Conservation (phyloP, 768 basidiomycete species). For the Agaricus sinodeliciosus region DNA sequence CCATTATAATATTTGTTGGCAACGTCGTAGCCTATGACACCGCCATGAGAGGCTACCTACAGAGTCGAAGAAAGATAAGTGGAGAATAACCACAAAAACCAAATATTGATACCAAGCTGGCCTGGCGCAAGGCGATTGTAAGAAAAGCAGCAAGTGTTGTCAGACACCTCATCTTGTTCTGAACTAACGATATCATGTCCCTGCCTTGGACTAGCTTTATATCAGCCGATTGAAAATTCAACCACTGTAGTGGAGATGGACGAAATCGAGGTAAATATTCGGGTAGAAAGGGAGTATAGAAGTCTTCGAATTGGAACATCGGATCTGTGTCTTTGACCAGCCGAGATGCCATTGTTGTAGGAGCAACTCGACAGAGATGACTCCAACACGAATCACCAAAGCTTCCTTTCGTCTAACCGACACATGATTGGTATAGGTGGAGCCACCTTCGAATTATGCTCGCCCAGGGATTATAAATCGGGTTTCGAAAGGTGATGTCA, state of each 20-base stretch:
- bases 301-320: no score
- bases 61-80: slow-evolving; percentile 15
- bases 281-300: not conserved
- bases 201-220: not conserved
- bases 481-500: not conserved
- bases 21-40: slow-evolving; percentile 30
- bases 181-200: not conserved
- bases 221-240: not conserved
- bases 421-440: not conserved
- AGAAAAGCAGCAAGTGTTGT: slow-evolving; percentile 20
- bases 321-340: no score
- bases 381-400: no score
- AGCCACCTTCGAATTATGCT: not conserved
- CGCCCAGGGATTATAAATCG: not conserved
- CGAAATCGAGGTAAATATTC: slow-evolving; percentile 7
- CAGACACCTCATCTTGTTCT: slow-evolving; percentile 14
- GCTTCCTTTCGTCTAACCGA: no score
- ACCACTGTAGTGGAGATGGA: not conserved
- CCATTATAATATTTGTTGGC: slow-evolving; percentile 16
- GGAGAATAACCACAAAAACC: not conserved
- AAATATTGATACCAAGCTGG: not conserved
- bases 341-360: no score
- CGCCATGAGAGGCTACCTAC: slow-evolving; percentile 28
- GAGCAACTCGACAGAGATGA: no score
- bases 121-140: slow-evolving; percentile 15